Evolutionary conservation across 2,329 filamentous ascomycete genomes (phyloP), one percentile per base, ranked within the genome.

Genomic region (Scedosporium apiospermum): DNA sequence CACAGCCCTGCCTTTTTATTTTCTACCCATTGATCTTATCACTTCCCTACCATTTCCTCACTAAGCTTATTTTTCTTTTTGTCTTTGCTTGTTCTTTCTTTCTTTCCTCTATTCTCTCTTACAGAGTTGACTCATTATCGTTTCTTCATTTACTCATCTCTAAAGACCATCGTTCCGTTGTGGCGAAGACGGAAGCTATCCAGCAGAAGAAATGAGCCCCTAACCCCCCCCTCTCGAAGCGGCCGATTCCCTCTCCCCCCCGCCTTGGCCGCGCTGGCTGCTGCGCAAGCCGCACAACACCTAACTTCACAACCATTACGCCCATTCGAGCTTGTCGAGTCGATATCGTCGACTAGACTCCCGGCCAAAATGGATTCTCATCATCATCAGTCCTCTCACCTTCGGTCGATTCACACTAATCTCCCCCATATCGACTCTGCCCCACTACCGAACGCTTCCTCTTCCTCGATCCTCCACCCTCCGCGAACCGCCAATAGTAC

Each of bases 401-500:
- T 55, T 14, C 49, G 61, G 57, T 59, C 63, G 61, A 23, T 58
- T 60, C 58, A 63, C 62, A 12, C 57, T 55, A 59, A 42, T 51
- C 59, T 58, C 27, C 38, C 41, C 14, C 63, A 27, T 12, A 34
- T 27, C 38, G 27, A 10, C 23, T 60, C 53, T 30, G 53, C 57
- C 14, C 53, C 60, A 23, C 49, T 58, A 42, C 41, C 41, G 41
- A 51, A 38, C 34, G 10, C 34, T 38, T 14, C 44, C 6, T 53
- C 62, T 53, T 44, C 61, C 46, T 61, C 60, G 49, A 44, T 55
- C 21, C 46, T 41, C 14, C 60, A 55, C 51, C 51, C 55, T 57
- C 27, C 63, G 18, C 55, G 80, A 65, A 82, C 80, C 46, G 77
- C 81, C 64, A 77, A 73, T 69, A 85, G 78, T 74, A 86, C 85